Evolutionary conservation across 2,329 filamentous ascomycete species (phyloP), one percentile per base, ranked within the genome.

Genomic region (Pseudogymnoascus sp.): DNA sequence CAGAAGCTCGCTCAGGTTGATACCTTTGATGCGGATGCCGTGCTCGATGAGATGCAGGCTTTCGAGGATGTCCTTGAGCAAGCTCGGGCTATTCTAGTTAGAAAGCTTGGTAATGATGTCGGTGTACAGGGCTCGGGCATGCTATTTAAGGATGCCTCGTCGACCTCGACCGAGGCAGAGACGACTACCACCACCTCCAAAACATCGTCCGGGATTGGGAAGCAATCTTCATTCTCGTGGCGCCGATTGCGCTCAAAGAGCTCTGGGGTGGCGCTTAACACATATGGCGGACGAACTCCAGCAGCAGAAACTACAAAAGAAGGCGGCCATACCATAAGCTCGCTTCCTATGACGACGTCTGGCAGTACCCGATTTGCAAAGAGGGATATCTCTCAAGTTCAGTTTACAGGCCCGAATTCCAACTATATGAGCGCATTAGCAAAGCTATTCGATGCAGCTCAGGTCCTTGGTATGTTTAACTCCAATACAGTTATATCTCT

Each of bases 81-180:
- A 72, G 89, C 92, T 0, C 92, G 97, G 73, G 76, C 80, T 0
- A 80, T 82, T 3, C 78, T 97, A 42, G 78, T 84, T 4, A 93
- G 95, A 72, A 96, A 92, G 70, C 82, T 99, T 3, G 93, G 94
- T n/a, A 90, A 82, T 70, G 94, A 99, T 67, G 94, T 99, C 9
- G 94, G 94, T 9, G 85, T 92, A 2, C 87, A 93, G 63, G 85
- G 87, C 4, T 82, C 87, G 2, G 80, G 83, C n/a, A 75, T 82
- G 0, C 78, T 95, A 58, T 96, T 95, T 77, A 92, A 87, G 71
- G 87, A 90, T 59, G 84, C 86, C 4, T 78, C 77, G 5, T 77
- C 71, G 63, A 72, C 72, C 55, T 73, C 73, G 58, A 73, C 68
- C 60, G 72, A 75, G 70, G 75, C 72, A 62, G 76, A 74, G 61